These are phyloP conservation scores for Sergeia podlipaevii DNA, from an alignment of 208 protist genomes.

Conservation along the genomic window DNA sequence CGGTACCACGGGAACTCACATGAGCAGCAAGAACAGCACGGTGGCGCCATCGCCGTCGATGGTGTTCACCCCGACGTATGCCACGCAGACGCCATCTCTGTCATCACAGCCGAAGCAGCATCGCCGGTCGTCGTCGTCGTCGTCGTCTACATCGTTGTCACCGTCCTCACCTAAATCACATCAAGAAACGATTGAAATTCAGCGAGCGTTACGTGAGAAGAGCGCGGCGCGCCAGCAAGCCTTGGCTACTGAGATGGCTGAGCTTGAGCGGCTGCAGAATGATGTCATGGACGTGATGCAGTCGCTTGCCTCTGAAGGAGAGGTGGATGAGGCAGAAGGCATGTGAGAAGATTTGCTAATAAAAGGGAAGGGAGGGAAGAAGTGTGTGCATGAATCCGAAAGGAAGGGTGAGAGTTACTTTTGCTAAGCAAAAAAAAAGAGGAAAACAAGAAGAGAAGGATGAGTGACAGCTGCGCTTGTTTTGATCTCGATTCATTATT, in stretches of 20 bases:
- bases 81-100: neutral
- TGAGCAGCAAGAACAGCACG: no score
- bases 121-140: neutral
- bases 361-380: no score
- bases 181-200: no score
- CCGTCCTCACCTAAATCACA: no score
- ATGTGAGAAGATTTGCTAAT: no score
- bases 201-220: no score
- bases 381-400: no score
- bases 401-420: neutral
- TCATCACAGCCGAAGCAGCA: neutral
- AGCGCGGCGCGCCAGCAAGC: slow-evolving; percentile 5
- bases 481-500: no score
- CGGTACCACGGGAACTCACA: no score
- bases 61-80: neutral
- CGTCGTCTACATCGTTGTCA: neutral
- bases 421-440: slow-evolving; percentile 1
- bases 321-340: no score
- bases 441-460: neutral
- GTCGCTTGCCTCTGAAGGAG: slow-evolving; percentile 8
- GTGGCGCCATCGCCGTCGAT: no score
- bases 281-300: slow-evolving; percentile 13
- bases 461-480: no score
- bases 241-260: slow-evolving; percentile 8
- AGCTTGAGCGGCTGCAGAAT: slow-evolving; percentile 20